phyloP scores from a whole-genome alignment of 2,329 filamentous ascomycete genomes.

The Lecanicillium sp. region DNA sequence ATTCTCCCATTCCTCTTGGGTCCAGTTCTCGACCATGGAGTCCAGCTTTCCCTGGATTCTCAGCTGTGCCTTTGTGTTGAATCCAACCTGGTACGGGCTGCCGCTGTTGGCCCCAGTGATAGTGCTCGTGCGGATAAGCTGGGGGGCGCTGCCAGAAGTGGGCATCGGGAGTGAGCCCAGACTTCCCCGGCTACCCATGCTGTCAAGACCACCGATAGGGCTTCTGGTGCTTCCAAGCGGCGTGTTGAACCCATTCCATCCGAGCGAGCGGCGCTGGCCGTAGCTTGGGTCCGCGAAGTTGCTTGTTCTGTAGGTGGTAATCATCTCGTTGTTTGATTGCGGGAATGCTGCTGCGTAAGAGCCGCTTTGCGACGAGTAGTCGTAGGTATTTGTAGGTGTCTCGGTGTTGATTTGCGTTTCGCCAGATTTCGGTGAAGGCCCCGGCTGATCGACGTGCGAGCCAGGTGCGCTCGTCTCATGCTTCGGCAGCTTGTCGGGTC shows the following conservation, averaged over 20 bases:
- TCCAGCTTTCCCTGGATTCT: slow-evolving; percentile 83
- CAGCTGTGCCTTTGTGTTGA: slow-evolving; percentile 78
- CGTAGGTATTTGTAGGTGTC: slow-evolving; percentile 38
- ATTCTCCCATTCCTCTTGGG: slow-evolving; percentile 68
- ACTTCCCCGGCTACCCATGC: slow-evolving; percentile 38
- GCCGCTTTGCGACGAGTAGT: slow-evolving; percentile 38
- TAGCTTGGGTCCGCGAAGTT: slow-evolving; percentile 47
- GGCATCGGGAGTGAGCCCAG: slow-evolving; percentile 45
- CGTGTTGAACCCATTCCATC: slow-evolving; percentile 40
- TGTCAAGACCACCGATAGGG: slow-evolving; percentile 34
- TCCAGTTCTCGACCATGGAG: slow-evolving; percentile 79
- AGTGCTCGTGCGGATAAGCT: slow-evolving; percentile 52
- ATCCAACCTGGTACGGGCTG: slow-evolving; percentile 63
- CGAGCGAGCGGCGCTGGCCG: slow-evolving; percentile 30
- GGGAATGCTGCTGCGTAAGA: slow-evolving; percentile 35
- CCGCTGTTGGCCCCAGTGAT: slow-evolving; percentile 34
- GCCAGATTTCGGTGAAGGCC: slow-evolving; percentile 37
- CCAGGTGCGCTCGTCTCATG: slow-evolving; percentile 32
- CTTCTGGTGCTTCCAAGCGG: slow-evolving; percentile 36
- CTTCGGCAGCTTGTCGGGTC: slow-evolving; percentile 30
- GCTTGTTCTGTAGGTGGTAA: slow-evolving; percentile 47
- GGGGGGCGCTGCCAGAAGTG: slow-evolving; percentile 32
- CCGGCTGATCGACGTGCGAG: slow-evolving; percentile 32
- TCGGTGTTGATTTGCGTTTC: slow-evolving; percentile 33
- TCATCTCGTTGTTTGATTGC: slow-evolving; percentile 45